Base-by-base conservation (phyloP, 176 grass and related monocot genomes). In the Ananas comosus region DNA sequence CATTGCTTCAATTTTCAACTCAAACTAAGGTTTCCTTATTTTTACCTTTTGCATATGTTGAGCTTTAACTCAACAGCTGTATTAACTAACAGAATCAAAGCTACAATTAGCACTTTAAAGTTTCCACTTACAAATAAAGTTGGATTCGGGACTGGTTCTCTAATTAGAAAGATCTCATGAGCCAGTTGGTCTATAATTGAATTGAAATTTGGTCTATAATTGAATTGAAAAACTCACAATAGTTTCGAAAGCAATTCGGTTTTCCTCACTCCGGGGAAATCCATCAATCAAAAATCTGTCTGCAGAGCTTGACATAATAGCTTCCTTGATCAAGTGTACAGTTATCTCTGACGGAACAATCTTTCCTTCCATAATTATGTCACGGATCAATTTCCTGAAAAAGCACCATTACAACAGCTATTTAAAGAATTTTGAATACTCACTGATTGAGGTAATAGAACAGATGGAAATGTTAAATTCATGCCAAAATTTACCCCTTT, bases 261-360 rank as follows among this genome's bases (percentile, higher is more conserved):
- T 97, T 65, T 97, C 89, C 75, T 97, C 94, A 49, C 80, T 85
- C 72, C 94, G 83, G 59, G 94, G 94, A 65, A 97, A 97, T 17
- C 94, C 89, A 65, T 97, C 94, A 70, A 97, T 97, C 63, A 97
- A 86, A 83, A 97, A 78, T 71, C 72, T 88, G 61, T 79, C 71
- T 49, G 80, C 65, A 75, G 77, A 73, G 16, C 28, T 86, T 53
- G 63, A 83, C 64, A 87, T 73, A 25, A 97, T 92, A 64, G 86
- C 86, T 77, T 82, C 90, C 69, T 56, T 85, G 23, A 97, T 83
- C 51, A 97, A 77, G 19, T 83, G 83, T 17, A 97, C 84, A 7
- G 94, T 92, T 83, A 90, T 88, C 77, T 90, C 89, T n/a, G 89
- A 92, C 17, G 94, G 89, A 66, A 97, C 94, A 70, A 97, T 92